A percentile compares a stretch with the other conserved stretches of the same genome.
phyloP scores from a whole-genome alignment of 2,329 filamentous ascomycete species.

The Chaetomiaceae sp. region DNA sequence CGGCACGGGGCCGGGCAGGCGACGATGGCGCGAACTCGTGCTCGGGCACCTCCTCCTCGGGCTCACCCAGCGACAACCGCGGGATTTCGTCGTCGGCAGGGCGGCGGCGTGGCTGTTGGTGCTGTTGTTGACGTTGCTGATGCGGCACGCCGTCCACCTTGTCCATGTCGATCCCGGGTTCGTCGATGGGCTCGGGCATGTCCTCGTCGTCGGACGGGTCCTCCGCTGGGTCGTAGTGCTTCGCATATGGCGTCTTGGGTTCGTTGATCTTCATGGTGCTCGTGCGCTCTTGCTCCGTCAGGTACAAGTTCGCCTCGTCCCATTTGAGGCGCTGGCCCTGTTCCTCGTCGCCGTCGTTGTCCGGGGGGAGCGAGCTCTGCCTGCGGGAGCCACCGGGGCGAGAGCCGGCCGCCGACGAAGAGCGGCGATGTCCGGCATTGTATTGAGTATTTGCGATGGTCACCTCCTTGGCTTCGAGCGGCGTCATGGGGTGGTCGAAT shows the following conservation, averaged over 20 bases:
- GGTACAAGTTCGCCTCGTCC: slow-evolving; percentile 97
- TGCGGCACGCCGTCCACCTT: slow-evolving; percentile 51
- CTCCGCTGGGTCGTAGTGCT: slow-evolving; percentile 83
- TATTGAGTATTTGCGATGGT: slow-evolving; percentile 90
- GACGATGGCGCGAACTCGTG: slow-evolving; percentile 33
- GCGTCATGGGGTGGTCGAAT: slow-evolving; percentile 48
- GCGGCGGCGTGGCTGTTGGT: slow-evolving; percentile 26
- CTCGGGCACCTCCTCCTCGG: slow-evolving; percentile 66
- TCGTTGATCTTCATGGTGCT: slow-evolving; percentile 99
- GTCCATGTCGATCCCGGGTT: slow-evolving; percentile 61
- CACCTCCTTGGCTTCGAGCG: slow-evolving; percentile 90
- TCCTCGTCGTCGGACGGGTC: slow-evolving; percentile 75
- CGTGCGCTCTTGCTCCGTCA: slow-evolving; percentile 92
- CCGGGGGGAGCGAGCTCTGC: slow-evolving; percentile 46
- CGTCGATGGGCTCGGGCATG: slow-evolving; percentile 48
- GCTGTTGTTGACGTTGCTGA: slow-evolving; percentile 16
- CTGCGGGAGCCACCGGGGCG: slow-evolving; percentile 64
- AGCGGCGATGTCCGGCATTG: slow-evolving; percentile 85
- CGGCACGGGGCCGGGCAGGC: slow-evolving; percentile 55
- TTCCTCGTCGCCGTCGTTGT: slow-evolving; percentile 42
- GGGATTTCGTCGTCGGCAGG: slow-evolving; percentile 72
- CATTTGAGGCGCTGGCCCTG: slow-evolving; percentile 78
- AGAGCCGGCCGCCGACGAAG: slow-evolving; percentile 63
- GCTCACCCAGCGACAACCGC: slow-evolving; percentile 84
- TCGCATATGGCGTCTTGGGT: slow-evolving; percentile 94